Evolutionary conservation across 345 rosid species (phyloP).

Genomic region (Anastatica hierochuntica): DNA sequence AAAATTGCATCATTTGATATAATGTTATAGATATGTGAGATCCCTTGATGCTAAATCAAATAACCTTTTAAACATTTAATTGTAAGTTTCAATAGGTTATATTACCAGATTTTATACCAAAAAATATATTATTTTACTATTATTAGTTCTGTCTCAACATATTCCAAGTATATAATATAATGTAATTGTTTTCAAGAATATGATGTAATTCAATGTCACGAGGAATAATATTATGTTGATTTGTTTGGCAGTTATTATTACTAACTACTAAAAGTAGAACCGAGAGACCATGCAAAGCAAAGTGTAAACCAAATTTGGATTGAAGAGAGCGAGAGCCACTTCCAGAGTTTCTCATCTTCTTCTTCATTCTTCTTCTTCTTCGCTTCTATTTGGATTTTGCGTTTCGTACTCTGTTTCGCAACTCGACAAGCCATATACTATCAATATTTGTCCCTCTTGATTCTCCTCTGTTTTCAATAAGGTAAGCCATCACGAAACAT

Average conservation of each 20-base stretch:
- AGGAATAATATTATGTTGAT: neutral
- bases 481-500: conserved; percentile 3
- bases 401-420: neutral
- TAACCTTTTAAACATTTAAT: too few relatives aligned
- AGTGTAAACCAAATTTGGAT: neutral
- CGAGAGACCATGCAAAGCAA: conserved; percentile 17
- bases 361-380: neutral
- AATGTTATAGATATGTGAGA: too few relatives aligned
- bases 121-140: too few relatives aligned
- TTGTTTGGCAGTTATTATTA: neutral
- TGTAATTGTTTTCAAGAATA: too few relatives aligned
- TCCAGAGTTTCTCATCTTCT: conserved; percentile 1
- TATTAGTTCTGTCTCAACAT: too few relatives aligned
- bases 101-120: too few relatives aligned
- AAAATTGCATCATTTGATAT: too few relatives aligned
- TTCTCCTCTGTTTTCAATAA: neutral
- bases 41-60: too few relatives aligned
- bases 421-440: neutral
- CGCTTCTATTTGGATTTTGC: neutral
- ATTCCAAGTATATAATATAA: too few relatives aligned
- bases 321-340: conserved; percentile 6
- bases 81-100: too few relatives aligned
- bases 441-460: too few relatives aligned
- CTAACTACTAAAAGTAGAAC: conserved; percentile 9
- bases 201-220: neutral